These are phyloP conservation scores for Salvia sclarea DNA, from an alignment of 305 asterid genomes.

Conservation along the genomic window DNA sequence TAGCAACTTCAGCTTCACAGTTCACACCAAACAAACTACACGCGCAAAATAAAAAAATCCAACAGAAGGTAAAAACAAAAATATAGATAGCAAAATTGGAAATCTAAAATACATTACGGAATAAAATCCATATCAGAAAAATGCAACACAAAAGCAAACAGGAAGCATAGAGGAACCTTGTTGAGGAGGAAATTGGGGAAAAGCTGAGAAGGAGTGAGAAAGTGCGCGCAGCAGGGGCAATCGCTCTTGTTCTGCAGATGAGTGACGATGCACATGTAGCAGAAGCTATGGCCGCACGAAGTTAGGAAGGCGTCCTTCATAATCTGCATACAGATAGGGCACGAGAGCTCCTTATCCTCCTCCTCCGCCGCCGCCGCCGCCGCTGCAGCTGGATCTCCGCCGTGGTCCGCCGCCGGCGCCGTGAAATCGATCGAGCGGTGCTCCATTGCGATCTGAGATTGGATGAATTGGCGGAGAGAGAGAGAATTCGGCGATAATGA, in stretches of 20 bases:
- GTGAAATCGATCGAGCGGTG: slow-evolving; percentile 42
- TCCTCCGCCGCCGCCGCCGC: not conserved
- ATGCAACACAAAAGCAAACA: not conserved
- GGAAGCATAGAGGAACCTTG: slow-evolving; percentile 42
- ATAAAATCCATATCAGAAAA: not conserved
- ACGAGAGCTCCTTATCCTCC: slow-evolving; percentile 58
- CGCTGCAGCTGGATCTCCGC: slow-evolving; percentile 23
- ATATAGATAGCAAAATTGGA: not conserved
- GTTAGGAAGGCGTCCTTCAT: slow-evolving; percentile 70
- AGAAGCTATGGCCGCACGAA: slow-evolving; percentile 76
- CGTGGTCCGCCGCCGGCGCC: slow-evolving; percentile 40
- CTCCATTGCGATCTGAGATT: slow-evolving; percentile 34
- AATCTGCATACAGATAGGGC: slow-evolving; percentile 72
- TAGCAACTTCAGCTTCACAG: slow-evolving; percentile 6
- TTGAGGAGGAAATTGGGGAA: slow-evolving; percentile 71
- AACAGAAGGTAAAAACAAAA: not conserved
- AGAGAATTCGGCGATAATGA: not conserved
- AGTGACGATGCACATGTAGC: slow-evolving; percentile 81
- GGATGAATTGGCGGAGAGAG: not conserved
- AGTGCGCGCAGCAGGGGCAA: slow-evolving; percentile 63
- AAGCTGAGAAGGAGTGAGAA: slow-evolving; percentile 60
- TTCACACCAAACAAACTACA: not conserved
- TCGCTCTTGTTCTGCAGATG: slow-evolving; percentile 74
- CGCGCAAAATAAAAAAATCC: not conserved
- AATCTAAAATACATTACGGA: too few species aligned